Evolutionary conservation across 768 basidiomycete species (phyloP).

Genomic region (Leccinum imitatum): DNA sequence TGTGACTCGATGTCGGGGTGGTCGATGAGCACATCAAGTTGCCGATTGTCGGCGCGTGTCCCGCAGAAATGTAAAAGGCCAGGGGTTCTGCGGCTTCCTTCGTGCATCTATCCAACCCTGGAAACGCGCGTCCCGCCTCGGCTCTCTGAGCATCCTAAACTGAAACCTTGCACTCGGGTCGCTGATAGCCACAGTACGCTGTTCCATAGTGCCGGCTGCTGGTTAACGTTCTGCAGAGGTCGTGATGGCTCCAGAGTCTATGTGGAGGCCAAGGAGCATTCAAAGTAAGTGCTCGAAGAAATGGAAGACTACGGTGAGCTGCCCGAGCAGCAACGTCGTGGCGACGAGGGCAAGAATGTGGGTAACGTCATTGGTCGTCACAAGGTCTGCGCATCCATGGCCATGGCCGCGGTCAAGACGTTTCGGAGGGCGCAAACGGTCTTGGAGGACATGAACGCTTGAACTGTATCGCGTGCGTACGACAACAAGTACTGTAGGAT

Average conservation of each 20-base stretch:
- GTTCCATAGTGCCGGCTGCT: neutral
- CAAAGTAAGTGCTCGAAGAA: constrained; percentile 25
- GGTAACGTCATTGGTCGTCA: constrained; percentile 24
- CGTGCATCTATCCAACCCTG: constrained; percentile 7
- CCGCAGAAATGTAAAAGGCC: constrained; percentile 10
- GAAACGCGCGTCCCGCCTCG: constrained; percentile 17
- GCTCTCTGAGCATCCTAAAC: neutral
- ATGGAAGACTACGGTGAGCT: constrained; percentile 17
- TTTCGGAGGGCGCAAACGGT: constrained; percentile 14
- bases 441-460: constrained; percentile 8
- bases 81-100: neutral
- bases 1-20: neutral
- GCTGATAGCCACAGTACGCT: constrained; percentile 15
- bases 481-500: constrained; percentile 9
- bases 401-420: constrained; percentile 20
- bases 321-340: constrained; percentile 12
- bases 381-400: constrained; percentile 10
- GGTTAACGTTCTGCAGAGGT: constrained; percentile 16
- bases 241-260: constrained; percentile 3
- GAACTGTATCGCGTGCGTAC: constrained; percentile 1
- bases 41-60: constrained; percentile 7
- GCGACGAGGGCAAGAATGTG: constrained; percentile 11
- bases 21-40: constrained; percentile 8
- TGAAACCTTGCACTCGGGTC: constrained; percentile 11
- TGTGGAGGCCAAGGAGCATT: constrained; percentile 24